These are phyloP conservation scores for Neopestalotiopsis rosae DNA, from an alignment of 2,329 filamentous ascomycete genomes.

Conservation along the genomic window DNA sequence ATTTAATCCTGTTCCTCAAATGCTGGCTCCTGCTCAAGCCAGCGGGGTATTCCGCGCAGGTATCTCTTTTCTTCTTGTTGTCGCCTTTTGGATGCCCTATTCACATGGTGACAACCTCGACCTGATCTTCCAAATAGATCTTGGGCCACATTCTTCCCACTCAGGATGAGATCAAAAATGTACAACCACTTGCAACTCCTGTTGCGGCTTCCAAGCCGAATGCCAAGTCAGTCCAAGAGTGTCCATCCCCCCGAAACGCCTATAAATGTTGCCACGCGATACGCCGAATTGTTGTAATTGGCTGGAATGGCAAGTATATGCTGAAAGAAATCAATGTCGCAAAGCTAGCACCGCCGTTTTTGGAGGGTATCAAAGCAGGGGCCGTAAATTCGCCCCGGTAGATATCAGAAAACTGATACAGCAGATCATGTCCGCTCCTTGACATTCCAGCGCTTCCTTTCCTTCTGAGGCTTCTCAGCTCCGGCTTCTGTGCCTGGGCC, in stretches of 20 bases:
- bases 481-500: constrained; percentile 36
- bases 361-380: not conserved
- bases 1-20: not conserved
- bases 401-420: constrained; percentile 5
- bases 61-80: not conserved
- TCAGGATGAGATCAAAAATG: not conserved
- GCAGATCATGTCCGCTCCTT: constrained; percentile 45
- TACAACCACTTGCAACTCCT: not conserved
- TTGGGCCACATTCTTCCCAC: not conserved
- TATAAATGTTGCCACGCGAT: constrained; percentile 2
- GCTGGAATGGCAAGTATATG: not conserved
- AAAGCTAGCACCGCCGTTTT: not conserved
- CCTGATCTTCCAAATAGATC: not conserved
- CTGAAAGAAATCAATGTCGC: constrained; percentile 4
- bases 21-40: constrained; percentile 9
- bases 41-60: constrained; percentile 6
- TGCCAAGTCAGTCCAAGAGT: not conserved
- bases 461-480: constrained; percentile 44
- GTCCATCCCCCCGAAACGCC: not conserved
- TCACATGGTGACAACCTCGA: not conserved
- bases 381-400: not conserved
- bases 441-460: constrained; percentile 55
- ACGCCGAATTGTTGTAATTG: constrained; percentile 4
- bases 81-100: not conserved
- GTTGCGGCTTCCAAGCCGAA: not conserved